Percentiles rank a stretch among this genome's conserved stretches.
These are phyloP conservation scores for Austropuccinia psidii DNA, from an alignment of 1,284 basidiomycete species.

Conservation along the genomic window DNA sequence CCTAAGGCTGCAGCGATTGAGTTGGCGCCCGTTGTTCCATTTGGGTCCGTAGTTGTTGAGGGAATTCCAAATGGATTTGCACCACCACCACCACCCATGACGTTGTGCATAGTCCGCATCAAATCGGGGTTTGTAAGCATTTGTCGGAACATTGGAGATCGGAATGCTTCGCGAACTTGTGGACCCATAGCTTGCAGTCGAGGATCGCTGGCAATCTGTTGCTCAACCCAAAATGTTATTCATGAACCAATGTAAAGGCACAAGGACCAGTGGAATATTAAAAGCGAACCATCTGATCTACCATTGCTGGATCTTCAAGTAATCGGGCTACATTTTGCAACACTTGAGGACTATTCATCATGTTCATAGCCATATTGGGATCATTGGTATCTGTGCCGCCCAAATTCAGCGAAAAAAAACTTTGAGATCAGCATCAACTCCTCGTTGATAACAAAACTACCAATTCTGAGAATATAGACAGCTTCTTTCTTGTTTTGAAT, in stretches of 20 bases:
- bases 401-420: no score
- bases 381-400: conserved; percentile 19
- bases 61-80: conserved; percentile 59
- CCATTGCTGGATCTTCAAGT: conserved; percentile 59
- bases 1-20: conserved; percentile 33
- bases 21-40: conserved; percentile 48
- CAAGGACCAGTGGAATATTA: not conserved
- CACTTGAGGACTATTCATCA: conserved; percentile 36
- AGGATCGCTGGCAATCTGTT: conserved; percentile 68
- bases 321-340: conserved; percentile 25
- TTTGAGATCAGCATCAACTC: no score
- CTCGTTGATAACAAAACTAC: no score
- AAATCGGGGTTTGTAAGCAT: conserved; percentile 56
- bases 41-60: conserved; percentile 68
- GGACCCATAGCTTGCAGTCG: conserved; percentile 70
- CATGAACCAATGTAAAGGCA: no score
- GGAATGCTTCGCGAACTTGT: conserved; percentile 68
- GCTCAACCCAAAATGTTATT: not conserved
- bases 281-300: conserved; percentile 58
- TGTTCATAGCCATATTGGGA: conserved; percentile 37
- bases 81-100: conserved; percentile 42
- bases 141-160: conserved; percentile 57
- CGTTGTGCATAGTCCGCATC: conserved; percentile 36
- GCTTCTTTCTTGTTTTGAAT: no score
- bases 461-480: no score